Evolutionary conservation across 805 yeast genomes (phyloP).

Genomic region (Cyberlindnera veronae): DNA sequence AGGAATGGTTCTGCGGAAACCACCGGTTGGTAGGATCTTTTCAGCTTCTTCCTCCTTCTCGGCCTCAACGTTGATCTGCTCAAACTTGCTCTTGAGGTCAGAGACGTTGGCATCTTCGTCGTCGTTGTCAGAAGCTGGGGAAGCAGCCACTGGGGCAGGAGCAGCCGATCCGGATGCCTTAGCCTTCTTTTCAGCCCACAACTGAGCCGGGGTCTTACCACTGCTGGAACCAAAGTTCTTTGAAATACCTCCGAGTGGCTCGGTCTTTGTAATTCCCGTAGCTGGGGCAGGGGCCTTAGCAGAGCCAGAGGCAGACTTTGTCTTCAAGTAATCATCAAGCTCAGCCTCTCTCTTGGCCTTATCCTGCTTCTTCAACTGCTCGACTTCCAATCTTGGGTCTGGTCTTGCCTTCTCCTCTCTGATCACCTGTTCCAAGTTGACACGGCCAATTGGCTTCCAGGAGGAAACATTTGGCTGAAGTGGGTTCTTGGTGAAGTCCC

Average conservation of each 20-base stretch:
- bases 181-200: constrained; percentile 88
- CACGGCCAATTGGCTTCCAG: constrained; percentile 62
- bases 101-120: constrained; percentile 27
- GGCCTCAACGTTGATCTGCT: constrained; percentile 26
- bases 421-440: constrained; percentile 43
- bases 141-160: constrained; percentile 21
- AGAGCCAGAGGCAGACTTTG: constrained; percentile 31
- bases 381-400: constrained; percentile 42
- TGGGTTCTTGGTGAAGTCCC: constrained; percentile 48
- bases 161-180: constrained; percentile 28
- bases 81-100: constrained; percentile 37
- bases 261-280: constrained; percentile 29
- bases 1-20: too few species aligned
- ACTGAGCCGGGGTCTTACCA: constrained; percentile 91
- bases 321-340: constrained; percentile 31
- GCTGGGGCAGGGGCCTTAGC: constrained; percentile 25
- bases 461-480: constrained; percentile 41
- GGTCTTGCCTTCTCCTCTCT: constrained; percentile 40
- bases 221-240: constrained; percentile 58
- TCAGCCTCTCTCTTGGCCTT: constrained; percentile 34
- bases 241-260: constrained; percentile 55
- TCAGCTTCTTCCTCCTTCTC: constrained; percentile 26
- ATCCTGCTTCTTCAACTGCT: constrained; percentile 33
- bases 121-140: constrained; percentile 31
- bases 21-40: constrained; percentile 16